Conservation (phyloP, 2,329 filamentous ascomycete species). For the Epichloe gansuensis region DNA sequence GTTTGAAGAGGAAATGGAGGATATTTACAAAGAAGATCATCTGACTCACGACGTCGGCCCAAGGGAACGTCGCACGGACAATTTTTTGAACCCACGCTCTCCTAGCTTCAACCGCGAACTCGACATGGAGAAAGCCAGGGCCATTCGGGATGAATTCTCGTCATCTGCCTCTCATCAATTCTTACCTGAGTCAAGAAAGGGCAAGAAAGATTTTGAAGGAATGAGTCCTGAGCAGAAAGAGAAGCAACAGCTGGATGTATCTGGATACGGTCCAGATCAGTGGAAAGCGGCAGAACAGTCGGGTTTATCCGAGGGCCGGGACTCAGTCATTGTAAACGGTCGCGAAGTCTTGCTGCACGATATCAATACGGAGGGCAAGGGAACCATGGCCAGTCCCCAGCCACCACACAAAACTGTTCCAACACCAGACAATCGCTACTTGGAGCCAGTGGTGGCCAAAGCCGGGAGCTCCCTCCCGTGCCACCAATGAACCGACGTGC, state of each 20-base stretch:
- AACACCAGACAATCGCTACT: conserved; percentile 18
- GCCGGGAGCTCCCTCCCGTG: conserved; percentile 46
- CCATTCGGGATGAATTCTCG: conserved; percentile 22
- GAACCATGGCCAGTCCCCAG: conserved; percentile 36
- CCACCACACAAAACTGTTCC: conserved; percentile 17
- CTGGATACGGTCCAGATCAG: conserved; percentile 64
- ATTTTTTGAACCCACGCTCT: conserved; percentile 11
- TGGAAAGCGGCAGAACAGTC: conserved; percentile 54
- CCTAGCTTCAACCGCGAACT: conserved; percentile 63
- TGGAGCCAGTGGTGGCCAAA: conserved; percentile 21
- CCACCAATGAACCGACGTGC: conserved; percentile 45
- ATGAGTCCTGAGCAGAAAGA: conserved; percentile 26
- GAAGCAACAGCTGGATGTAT: conserved; percentile 61
- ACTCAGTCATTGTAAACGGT: conserved; percentile 55
- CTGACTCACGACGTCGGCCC: neutral
- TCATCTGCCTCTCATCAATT: conserved; percentile 2
- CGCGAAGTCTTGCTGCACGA: conserved; percentile 61
- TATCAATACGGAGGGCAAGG: conserved; percentile 51
- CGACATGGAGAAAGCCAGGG: conserved; percentile 33
- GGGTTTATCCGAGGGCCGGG: conserved; percentile 52
- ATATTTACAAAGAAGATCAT: conserved; percentile 42
- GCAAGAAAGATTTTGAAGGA: conserved; percentile 1
- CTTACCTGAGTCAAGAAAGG: neutral
- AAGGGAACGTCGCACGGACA: conserved; percentile 30
- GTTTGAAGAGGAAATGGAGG: conserved; percentile 48